These are phyloP conservation scores for Aspergillus persii DNA, from an alignment of 2,329 filamentous ascomycete genomes.

Conservation along the genomic window DNA sequence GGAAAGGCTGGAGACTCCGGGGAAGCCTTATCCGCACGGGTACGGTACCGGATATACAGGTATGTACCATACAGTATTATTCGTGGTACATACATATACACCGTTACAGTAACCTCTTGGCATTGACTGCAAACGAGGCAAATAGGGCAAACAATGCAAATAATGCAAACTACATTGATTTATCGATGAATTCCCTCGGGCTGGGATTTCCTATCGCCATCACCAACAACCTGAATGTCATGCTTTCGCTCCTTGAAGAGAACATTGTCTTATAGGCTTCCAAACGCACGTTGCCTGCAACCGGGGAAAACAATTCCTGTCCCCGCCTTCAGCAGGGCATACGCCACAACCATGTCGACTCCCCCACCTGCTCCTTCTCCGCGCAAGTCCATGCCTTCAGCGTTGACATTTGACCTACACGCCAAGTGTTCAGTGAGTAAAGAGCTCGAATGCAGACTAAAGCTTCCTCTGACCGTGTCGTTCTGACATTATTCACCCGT, in stretches of 20 bases:
- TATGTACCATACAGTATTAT: conserved; percentile 1
- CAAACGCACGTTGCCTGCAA: not conserved
- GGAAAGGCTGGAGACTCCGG: too few species aligned
- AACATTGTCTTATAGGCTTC: not conserved
- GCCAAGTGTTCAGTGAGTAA: conserved; percentile 73
- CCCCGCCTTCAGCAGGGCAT: conserved; percentile 7
- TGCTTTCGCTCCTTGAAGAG: not conserved
- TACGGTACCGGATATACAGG: too few species aligned
- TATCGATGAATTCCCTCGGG: not conserved
- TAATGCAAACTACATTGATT: not conserved
- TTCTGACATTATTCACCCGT: not conserved
- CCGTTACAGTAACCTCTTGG: too few species aligned
- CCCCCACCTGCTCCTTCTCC: conserved; percentile 10
- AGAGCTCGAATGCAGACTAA: not conserved
- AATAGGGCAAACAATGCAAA: conserved; percentile 17
- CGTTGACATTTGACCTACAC: conserved; percentile 74
- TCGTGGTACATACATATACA: too few species aligned
- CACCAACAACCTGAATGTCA: conserved; percentile 10
- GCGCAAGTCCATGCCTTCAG: conserved; percentile 49
- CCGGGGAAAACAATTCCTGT: not conserved
- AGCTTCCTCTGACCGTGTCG: not conserved
- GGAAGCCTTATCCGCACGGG: too few species aligned
- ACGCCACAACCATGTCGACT: conserved; percentile 31
- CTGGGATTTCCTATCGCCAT: not conserved
- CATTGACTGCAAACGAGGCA: not conserved